Conservation (phyloP, 176 grass and related monocot species). For the Dactylis glomerata region DNA sequence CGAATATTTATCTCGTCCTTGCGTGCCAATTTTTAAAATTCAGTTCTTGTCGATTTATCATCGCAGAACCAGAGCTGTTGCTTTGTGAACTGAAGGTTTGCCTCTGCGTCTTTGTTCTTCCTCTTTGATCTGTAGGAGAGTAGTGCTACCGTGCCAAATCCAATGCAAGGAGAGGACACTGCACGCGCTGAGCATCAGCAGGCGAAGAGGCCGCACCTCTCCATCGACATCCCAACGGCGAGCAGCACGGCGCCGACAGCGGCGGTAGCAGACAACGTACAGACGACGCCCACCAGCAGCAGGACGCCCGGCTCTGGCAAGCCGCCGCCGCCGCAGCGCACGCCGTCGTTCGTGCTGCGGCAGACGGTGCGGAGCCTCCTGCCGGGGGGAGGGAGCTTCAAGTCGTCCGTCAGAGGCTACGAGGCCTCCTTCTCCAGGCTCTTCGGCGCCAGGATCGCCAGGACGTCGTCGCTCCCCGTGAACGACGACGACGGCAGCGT, state of each 20-base stretch:
- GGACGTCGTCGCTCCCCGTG: conserved; percentile 51
- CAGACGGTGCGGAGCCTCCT: conserved; percentile 51
- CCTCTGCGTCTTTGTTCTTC: not conserved
- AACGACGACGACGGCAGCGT: not conserved
- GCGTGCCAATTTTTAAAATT: not conserved
- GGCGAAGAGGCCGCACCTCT: conserved; percentile 46
- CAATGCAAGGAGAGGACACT: not conserved
- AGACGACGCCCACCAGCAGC: conserved; percentile 21
- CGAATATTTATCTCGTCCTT: not conserved
- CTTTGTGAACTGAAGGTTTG: not conserved
- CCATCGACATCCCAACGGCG: conserved; percentile 60
- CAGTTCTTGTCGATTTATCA: not conserved
- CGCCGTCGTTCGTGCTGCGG: conserved; percentile 55
- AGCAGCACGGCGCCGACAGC: not conserved
- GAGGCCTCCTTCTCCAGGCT: conserved; percentile 55
- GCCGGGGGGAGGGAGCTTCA: conserved; percentile 57
- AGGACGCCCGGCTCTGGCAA: conserved; percentile 24
- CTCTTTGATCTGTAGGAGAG: not conserved
- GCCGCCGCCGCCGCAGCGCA: conserved; percentile 22
- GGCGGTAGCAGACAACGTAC: conserved; percentile 15
- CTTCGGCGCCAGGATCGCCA: conserved; percentile 43
- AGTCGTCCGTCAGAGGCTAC: conserved; percentile 38
- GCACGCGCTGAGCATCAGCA: not conserved
- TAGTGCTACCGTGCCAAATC: not conserved
- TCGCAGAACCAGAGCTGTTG: not conserved